A percentile compares a stretch with the other conserved stretches of the same genome.
Evolutionary conservation across 208 protist species (phyloP).

Genomic region (Borovskyia barvae): DNA sequence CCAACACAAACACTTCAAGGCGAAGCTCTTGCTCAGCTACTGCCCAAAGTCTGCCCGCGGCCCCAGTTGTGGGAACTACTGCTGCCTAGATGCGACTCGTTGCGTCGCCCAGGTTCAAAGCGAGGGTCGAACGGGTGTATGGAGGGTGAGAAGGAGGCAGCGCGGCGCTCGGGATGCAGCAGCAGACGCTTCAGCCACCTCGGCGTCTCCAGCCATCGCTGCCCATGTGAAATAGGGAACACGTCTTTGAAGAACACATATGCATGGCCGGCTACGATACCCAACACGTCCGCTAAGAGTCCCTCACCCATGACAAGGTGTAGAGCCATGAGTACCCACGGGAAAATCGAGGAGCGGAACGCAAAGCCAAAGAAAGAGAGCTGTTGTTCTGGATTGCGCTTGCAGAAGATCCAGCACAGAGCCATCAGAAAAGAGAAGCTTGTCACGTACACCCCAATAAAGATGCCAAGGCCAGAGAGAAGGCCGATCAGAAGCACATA

Average conservation of each 20-base stretch:
- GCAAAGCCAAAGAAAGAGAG: slow-evolving; percentile 78
- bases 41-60: slow-evolving; percentile 22
- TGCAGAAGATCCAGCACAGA: slow-evolving; percentile 90
- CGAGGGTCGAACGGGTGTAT: slow-evolving; percentile 34
- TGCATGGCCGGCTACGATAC: slow-evolving; percentile 68
- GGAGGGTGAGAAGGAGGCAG: slow-evolving; percentile 17
- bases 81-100: slow-evolving; percentile 2
- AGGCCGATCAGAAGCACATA: slow-evolving; percentile 44
- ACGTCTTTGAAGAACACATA: slow-evolving; percentile 84
- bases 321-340: slow-evolving; percentile 78
- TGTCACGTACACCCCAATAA: slow-evolving; percentile 42
- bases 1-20: too few relatives aligned
- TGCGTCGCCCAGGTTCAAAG: slow-evolving; percentile 19
- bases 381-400: slow-evolving; percentile 60
- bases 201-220: slow-evolving; percentile 54
- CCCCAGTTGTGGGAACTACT: slow-evolving; percentile 31
- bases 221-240: slow-evolving; percentile 56
- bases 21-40: slow-evolving; percentile 20
- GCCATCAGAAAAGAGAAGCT: slow-evolving; percentile 69
- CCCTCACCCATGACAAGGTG: slow-evolving; percentile 64
- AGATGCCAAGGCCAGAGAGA: slow-evolving; percentile 28
- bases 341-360: slow-evolving; percentile 74
- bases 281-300: slow-evolving; percentile 58
- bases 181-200: slow-evolving; percentile 45
- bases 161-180: slow-evolving; percentile 11